Percentiles rank a stretch among this genome's conserved stretches.
Conservation (phyloP, 208 protist species). For the Balamuthia mandrillaris region DNA sequence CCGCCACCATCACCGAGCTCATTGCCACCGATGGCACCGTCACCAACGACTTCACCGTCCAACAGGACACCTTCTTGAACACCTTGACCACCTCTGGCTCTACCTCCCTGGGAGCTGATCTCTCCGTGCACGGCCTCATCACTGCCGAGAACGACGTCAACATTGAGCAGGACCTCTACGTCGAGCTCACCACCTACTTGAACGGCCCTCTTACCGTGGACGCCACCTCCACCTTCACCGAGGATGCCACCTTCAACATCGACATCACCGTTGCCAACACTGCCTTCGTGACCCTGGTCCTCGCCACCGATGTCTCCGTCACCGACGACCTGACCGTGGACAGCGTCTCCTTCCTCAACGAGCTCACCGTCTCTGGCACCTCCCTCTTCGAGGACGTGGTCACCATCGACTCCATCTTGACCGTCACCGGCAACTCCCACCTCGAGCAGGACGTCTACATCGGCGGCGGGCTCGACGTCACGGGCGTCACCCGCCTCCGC, state of each 20-base stretch:
- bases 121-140: neutral
- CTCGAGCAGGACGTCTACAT: neutral
- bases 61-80: neutral
- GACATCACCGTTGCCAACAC: neutral
- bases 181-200: neutral
- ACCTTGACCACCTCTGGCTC: neutral
- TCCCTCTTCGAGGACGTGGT: neutral
- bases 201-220: neutral
- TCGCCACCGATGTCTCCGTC: neutral
- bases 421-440: neutral
- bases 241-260: neutral
- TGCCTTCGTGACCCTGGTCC: neutral
- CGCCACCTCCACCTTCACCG: neutral
- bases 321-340: neutral
- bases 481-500: neutral
- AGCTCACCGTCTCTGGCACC: neutral
- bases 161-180: neutral
- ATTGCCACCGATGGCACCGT: neutral
- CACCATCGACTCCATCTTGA: neutral
- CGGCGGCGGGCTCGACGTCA: neutral
- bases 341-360: neutral
- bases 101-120: neutral
- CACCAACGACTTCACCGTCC: neutral
- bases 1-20: neutral
- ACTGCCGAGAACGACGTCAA: neutral